A percentile compares a stretch with the other conserved stretches of the same genome.
phyloP scores from a whole-genome alignment of 768 basidiomycete genomes.

The Saitozyma podzolica region DNA sequence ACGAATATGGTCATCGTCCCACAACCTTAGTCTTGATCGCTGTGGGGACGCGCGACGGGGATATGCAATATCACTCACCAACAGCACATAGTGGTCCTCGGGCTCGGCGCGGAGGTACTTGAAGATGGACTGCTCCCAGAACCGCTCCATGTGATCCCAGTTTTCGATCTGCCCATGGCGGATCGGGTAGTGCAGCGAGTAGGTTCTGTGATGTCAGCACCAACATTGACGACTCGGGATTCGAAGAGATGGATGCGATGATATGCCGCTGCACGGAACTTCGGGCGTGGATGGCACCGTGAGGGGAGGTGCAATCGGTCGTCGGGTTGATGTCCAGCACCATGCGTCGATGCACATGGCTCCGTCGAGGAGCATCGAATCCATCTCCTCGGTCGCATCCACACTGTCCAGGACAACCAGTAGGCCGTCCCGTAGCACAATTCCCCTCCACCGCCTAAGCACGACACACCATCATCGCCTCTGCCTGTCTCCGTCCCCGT shows the following conservation, averaged over 20 bases:
- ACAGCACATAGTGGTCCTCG: conserved; percentile 96
- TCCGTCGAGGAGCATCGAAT: too few species aligned
- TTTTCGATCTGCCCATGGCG: conserved; percentile 97
- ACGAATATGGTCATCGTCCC: too few species aligned
- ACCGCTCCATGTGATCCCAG: conserved; percentile 85
- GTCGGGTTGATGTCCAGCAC: not conserved
- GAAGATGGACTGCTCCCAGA: conserved; percentile 99
- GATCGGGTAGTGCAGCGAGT: conserved; percentile 93
- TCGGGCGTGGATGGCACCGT: too few species aligned
- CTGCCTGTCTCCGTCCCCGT: not conserved
- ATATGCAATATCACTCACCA: conserved; percentile 61
- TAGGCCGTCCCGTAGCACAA: too few species aligned
- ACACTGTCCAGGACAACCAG: too few species aligned
- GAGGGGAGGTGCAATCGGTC: not conserved
- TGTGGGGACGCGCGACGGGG: too few species aligned
- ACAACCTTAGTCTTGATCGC: too few species aligned
- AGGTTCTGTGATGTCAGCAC: conserved; percentile 59
- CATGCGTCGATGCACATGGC: too few species aligned
- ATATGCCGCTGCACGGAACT: too few species aligned
- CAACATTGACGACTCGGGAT: not conserved
- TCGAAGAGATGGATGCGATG: not conserved
- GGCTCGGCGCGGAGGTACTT: conserved; percentile 98
- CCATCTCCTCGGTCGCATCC: not conserved
- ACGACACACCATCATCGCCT: not conserved
- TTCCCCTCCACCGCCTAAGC: not conserved